Conservation (phyloP, 2,329 filamentous ascomycete genomes). For the Penicillium sp. region DNA sequence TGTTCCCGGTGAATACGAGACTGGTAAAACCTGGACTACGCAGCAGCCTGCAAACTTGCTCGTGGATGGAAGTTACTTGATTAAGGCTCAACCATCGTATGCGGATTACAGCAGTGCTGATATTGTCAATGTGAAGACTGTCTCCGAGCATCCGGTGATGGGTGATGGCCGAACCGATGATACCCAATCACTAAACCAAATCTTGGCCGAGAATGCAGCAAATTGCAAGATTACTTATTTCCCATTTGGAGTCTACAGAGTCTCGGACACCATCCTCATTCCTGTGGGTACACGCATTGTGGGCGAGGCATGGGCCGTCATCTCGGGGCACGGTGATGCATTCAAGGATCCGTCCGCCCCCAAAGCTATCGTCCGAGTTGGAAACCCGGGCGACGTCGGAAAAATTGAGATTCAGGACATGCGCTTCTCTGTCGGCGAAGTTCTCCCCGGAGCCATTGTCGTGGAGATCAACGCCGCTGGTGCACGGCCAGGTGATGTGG, state of each 20-base stretch:
- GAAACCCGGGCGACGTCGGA: slow-evolving; percentile 50
- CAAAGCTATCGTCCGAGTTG: slow-evolving; percentile 52
- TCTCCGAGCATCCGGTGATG: slow-evolving; percentile 38
- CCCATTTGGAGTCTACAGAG: slow-evolving; percentile 39
- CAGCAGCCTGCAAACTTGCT: slow-evolving; percentile 33
- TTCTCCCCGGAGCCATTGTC: slow-evolving; percentile 45
- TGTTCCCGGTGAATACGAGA: slow-evolving; percentile 27
- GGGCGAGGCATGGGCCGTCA: slow-evolving; percentile 55
- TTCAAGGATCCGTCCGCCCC: slow-evolving; percentile 49
- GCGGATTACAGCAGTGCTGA: slow-evolving; percentile 40
- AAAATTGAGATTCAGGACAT: slow-evolving; percentile 54
- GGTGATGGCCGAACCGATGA: slow-evolving; percentile 46
- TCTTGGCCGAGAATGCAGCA: slow-evolving; percentile 30
- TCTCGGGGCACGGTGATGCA: slow-evolving; percentile 48
- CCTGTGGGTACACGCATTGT: slow-evolving; percentile 52
- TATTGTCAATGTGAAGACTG: slow-evolving; percentile 49
- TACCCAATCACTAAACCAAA: slow-evolving; percentile 35
- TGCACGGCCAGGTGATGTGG: slow-evolving; percentile 48
- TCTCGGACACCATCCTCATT: slow-evolving; percentile 47
- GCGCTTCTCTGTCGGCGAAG: slow-evolving; percentile 51
- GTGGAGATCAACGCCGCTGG: slow-evolving; percentile 55
- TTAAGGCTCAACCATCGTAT: slow-evolving; percentile 45
- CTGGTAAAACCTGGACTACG: slow-evolving; percentile 32
- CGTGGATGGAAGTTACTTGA: slow-evolving; percentile 41
- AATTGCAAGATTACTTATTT: slow-evolving; percentile 34